Percentiles rank a stretch among this genome's conserved stretches.
Conservation (phyloP, 345 rosid species). For the Salix caprea region DNA sequence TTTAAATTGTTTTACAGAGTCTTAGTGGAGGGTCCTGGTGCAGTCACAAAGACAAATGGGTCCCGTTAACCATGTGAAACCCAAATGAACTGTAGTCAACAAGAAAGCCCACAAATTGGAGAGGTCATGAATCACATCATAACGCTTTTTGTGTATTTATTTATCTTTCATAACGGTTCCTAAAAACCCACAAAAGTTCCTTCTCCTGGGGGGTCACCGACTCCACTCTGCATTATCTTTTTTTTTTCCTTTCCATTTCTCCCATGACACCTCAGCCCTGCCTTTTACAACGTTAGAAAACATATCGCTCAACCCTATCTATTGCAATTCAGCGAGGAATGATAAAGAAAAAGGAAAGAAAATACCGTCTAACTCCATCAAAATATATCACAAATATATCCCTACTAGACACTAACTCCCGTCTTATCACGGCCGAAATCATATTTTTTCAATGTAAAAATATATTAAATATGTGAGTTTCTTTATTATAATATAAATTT, state of each 20-base stretch:
- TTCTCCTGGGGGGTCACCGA: neutral
- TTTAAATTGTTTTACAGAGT: too few species aligned
- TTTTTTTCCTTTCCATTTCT: neutral
- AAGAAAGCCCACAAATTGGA: neutral
- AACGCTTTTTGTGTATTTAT: neutral
- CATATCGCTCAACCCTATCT: too few species aligned
- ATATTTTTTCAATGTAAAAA: too few species aligned
- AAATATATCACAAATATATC: too few species aligned
- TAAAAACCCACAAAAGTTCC: neutral
- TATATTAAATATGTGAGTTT: too few species aligned
- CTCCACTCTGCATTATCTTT: neutral
- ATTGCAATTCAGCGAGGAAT: too few species aligned
- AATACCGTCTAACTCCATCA: too few species aligned
- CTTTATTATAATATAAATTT: too few species aligned
- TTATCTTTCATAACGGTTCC: constrained; percentile 6
- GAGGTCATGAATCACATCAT: neutral
- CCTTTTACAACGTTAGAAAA: constrained; percentile 17
- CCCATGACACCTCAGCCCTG: neutral
- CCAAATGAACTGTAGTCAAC: neutral
- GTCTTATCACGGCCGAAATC: rapidly evolving
- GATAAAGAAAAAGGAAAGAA: too few species aligned
- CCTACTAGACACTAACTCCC: rapidly evolving
- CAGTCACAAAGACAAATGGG: neutral
- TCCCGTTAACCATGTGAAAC: neutral
- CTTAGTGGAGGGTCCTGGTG: neutral